A percentile compares a stretch with the other conserved stretches of the same genome.
Conservation (phyloP, 192 early-diverging fungal genomes). For the Lunasporangiospora selenospora region DNA sequence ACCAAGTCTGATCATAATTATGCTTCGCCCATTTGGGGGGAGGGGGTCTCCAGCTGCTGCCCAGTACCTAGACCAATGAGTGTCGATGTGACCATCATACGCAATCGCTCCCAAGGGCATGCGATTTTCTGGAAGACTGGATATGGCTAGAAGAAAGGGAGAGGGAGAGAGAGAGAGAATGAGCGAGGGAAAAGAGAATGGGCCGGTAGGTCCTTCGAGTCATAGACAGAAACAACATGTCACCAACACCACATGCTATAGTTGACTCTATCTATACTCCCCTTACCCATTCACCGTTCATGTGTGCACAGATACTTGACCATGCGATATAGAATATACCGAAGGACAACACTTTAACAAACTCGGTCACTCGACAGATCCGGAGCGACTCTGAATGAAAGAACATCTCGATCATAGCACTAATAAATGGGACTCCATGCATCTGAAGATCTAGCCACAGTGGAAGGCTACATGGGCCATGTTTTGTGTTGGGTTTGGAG, state of each 20-base stretch:
- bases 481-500: too few species aligned
- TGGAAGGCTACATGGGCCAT: too few species aligned
- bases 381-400: constrained; percentile 11
- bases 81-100: neutral
- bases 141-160: constrained; percentile 21
- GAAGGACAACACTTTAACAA: neutral
- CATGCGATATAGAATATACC: constrained; percentile 9
- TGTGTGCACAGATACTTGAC: constrained; percentile 34
- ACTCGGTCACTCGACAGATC: constrained; percentile 2
- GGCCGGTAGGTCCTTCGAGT: neutral
- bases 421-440: constrained; percentile 30
- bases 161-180: neutral
- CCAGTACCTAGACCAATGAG: neutral
- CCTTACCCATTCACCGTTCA: constrained; percentile 34
- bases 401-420: constrained; percentile 24
- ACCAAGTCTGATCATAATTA: too few species aligned
- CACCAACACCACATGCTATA: too few species aligned
- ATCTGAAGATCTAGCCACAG: constrained; percentile 34
- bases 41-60: too few species aligned
- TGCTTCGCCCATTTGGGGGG: too few species aligned
- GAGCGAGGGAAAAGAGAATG: neutral
- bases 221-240: too few species aligned
- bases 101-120: constrained; percentile 14
- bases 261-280: neutral
- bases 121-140: constrained; percentile 19